Percentiles rank a stretch among this genome's conserved stretches.
Evolutionary conservation across 2,329 filamentous ascomycete genomes (phyloP).

Genomic region (Aspergillus texensis): DNA sequence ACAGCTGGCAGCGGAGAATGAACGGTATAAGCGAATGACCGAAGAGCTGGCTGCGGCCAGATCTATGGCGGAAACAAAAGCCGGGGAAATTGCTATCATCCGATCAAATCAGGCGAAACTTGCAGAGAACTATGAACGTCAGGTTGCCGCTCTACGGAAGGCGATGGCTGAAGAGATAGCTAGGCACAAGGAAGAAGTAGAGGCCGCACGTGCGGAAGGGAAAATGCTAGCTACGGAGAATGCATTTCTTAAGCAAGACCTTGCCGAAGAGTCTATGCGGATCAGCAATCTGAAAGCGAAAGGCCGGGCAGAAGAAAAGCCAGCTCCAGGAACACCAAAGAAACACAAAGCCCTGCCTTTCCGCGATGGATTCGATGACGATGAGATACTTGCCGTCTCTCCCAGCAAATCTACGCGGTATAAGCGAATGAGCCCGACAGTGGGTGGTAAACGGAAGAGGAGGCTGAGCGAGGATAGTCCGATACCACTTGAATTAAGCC

Average conservation of each 20-base stretch:
- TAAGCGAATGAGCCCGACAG: constrained; percentile 58
- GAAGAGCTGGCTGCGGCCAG: constrained; percentile 44
- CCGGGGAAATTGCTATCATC: constrained; percentile 65
- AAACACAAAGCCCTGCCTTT: constrained; percentile 52
- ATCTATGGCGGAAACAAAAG: constrained; percentile 51
- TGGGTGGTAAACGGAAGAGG: constrained; percentile 62
- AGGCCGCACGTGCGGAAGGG: constrained; percentile 56
- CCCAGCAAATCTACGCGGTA: constrained; percentile 55
- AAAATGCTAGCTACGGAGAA: constrained; percentile 62
- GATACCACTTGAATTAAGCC: constrained; percentile 48
- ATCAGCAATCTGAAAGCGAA: constrained; percentile 46
- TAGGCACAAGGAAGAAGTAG: constrained; percentile 58
- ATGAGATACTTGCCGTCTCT: constrained; percentile 59
- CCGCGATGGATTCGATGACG: constrained; percentile 66
- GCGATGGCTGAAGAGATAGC: constrained; percentile 56
- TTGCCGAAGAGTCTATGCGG: constrained; percentile 57
- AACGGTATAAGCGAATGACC: constrained; percentile 42
- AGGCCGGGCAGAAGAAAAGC: constrained; percentile 36
- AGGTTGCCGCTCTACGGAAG: constrained; percentile 56
- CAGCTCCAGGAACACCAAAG: constrained; percentile 53
- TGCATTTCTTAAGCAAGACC: constrained; percentile 62
- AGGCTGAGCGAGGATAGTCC: constrained; percentile 56
- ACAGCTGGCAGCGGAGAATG: constrained; percentile 44
- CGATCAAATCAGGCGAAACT: constrained; percentile 59
- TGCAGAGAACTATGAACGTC: constrained; percentile 56